Base-by-base conservation (phyloP, 352 stramenopile species). In the Globisporangium camurandrum region DNA sequence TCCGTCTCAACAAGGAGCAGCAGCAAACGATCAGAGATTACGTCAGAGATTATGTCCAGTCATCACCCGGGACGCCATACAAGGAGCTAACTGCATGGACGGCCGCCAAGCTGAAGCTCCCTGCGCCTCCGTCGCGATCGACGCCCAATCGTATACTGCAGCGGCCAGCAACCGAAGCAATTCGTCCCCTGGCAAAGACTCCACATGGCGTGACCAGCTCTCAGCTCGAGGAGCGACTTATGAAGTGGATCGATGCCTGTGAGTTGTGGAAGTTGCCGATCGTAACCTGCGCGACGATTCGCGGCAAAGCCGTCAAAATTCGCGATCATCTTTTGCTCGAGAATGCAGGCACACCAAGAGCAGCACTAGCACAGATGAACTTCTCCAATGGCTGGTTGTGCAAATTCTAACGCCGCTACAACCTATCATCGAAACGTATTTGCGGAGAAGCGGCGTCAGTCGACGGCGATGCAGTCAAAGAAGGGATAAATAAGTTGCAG, bases 311-410 rank as follows among this genome's bases (percentile, higher is more conserved):
- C 17, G 10, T 14, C 3, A 50, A 50, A 31, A 41, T 50, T 14
- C 28, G 44, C n/a, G 30, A 41, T 22, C 11, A 33, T 16, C 10
- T 33, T 24, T 10, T 19, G 19, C 19, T 31, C 7, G 7, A 38
- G n/a, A n/a, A n/a, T n/a, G n/a, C n/a, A 28, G 19, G 9, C 44
- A 23, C 27, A 10, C 28, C 30, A 14, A 24, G 3, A 11, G 30
- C 9, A 22, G 30, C 28, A 1, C 46, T 52, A 24, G 9, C 4
- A 17, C 16, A 14, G 3, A 27, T 52, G 24, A 24, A 22, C 7
- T 92, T 52, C 54, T 88, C 38, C 7, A 55, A 49, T 2, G 56
- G 50, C 4, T 59, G n/a, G n/a, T n/a, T n/a, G n/a, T n/a, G n/a
- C n/a, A n/a, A n/a, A n/a, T n/a, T n/a, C n/a, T n/a, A n/a, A n/a